Conservation (phyloP, 345 rosid species). For the Aquilaria sinensis region DNA sequence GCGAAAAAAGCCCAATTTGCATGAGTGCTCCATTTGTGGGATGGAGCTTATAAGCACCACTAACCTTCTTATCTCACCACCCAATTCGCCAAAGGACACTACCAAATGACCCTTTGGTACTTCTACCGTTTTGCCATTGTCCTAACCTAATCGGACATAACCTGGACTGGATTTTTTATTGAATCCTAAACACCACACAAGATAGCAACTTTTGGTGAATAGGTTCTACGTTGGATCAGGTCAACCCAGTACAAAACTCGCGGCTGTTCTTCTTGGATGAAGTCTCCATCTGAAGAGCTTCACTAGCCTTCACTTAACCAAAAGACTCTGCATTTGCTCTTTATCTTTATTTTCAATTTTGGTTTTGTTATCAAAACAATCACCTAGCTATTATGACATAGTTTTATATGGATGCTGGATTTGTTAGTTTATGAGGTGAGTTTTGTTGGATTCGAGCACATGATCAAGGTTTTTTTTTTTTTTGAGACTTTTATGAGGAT, state of each 20-base stretch:
- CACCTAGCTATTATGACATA: neutral
- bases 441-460: neutral
- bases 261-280: slow-evolving; percentile 28
- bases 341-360: neutral
- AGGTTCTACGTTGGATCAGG: slow-evolving; percentile 16
- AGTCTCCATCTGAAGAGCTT: slow-evolving; percentile 39
- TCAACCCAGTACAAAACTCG: neutral
- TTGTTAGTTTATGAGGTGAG: neutral
- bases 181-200: slow-evolving; percentile 30
- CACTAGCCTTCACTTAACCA: slow-evolving; percentile 40
- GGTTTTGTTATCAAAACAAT: neutral
- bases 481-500: neutral
- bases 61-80: slow-evolving; percentile 30
- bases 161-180: slow-evolving; percentile 38
- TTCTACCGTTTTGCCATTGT: slow-evolving; percentile 14
- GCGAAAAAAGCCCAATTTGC: no score
- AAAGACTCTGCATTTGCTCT: slow-evolving; percentile 47
- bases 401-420: neutral
- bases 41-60: slow-evolving; percentile 66
- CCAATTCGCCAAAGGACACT: slow-evolving; percentile 60
- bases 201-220: slow-evolving; percentile 28
- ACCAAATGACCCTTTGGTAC: slow-evolving; percentile 77
- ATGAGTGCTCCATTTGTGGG: neutral
- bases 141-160: slow-evolving; percentile 35
- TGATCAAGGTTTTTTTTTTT: neutral